Evolutionary conservation across 768 basidiomycete species (phyloP).

Genomic region (Suillus subalutaceus): DNA sequence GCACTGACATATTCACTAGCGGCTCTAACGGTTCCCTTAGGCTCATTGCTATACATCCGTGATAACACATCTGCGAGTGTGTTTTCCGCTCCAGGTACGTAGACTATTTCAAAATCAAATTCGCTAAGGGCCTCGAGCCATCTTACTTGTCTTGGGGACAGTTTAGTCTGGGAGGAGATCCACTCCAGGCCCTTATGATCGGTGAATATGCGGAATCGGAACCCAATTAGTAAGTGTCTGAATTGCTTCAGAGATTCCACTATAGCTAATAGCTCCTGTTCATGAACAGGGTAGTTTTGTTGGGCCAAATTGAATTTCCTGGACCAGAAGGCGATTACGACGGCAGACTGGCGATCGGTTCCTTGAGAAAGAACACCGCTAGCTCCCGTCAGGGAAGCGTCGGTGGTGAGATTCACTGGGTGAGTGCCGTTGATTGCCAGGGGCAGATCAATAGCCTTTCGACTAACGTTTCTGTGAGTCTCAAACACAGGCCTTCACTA

Average conservation of each 20-base stretch:
- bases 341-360: no score
- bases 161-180: constrained; percentile 23
- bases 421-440: no score
- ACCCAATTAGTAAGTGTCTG: constrained; percentile 27
- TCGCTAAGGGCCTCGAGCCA: constrained; percentile 35
- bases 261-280: constrained; percentile 23
- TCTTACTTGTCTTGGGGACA: constrained; percentile 14
- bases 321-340: constrained; percentile 25
- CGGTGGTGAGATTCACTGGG: no score
- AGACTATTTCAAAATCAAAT: constrained; percentile 29
- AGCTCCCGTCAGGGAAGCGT: no score
- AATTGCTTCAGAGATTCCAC: constrained; percentile 29
- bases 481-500: no score
- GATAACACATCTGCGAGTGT: no score
- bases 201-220: constrained; percentile 22
- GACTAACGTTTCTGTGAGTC: no score
- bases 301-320: constrained; percentile 31
- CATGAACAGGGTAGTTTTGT: constrained; percentile 31
- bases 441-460: no score
- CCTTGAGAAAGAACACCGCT: no score
- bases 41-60: constrained; percentile 28
- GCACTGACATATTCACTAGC: constrained; percentile 22
- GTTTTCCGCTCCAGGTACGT: constrained; percentile 22
- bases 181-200: constrained; percentile 34
- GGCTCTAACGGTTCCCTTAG: neutral